Evolutionary conservation across 768 basidiomycete genomes (phyloP).

Genomic region (Filobasidium wieringae): DNA sequence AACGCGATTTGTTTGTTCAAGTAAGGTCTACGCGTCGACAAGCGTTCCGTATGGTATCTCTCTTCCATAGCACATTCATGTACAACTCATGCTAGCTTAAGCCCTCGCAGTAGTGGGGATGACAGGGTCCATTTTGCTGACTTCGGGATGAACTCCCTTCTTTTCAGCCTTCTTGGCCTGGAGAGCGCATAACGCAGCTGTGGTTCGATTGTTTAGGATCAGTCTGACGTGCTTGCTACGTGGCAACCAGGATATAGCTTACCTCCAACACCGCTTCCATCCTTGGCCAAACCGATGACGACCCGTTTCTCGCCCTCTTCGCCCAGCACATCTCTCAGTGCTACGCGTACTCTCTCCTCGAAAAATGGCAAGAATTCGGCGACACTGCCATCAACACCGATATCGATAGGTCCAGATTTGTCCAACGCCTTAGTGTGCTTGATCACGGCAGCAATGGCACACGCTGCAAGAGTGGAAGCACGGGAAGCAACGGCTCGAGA

Average conservation of each 20-base stretch:
- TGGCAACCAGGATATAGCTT: constrained; percentile 33
- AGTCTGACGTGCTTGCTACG: not conserved
- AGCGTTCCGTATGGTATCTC: no score
- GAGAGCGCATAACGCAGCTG: constrained; percentile 78
- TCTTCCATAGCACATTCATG: no score
- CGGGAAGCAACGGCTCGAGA: constrained; percentile 65
- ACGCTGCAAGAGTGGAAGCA: constrained; percentile 70
- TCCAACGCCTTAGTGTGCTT: constrained; percentile 59
- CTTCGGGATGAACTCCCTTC: constrained; percentile 1
- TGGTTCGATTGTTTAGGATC: not conserved
- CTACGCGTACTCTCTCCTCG: constrained; percentile 58
- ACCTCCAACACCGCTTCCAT: constrained; percentile 97
- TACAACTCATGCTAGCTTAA: no score
- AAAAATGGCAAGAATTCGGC: constrained; percentile 88
- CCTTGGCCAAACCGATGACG: constrained; percentile 84
- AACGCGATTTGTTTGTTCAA: no score
- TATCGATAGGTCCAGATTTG: constrained; percentile 44
- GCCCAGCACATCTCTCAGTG: constrained; percentile 65
- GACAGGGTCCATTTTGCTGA: constrained; percentile 9
- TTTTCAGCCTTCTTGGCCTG: constrained; percentile 53
- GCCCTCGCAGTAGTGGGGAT: not conserved
- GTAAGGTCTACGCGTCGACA: no score
- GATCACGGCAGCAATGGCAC: constrained; percentile 74
- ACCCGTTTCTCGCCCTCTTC: constrained; percentile 66
- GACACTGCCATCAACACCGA: constrained; percentile 91